Base-by-base conservation (phyloP, 2,329 filamentous ascomycete genomes). In the Fusarium duplospermum region DNA sequence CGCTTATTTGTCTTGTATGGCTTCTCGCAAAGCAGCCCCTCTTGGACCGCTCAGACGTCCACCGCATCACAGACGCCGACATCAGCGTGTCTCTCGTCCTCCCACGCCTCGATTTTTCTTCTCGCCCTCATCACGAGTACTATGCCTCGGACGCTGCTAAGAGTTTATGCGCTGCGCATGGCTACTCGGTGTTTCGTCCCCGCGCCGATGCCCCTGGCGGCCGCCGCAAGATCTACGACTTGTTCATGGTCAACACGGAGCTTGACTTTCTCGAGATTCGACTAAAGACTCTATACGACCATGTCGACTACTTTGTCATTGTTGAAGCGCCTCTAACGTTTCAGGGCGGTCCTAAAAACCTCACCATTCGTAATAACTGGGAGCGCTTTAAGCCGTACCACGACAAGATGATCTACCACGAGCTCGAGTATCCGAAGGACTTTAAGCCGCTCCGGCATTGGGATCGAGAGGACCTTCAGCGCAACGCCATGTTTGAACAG, bases 261-360 rank as follows among this genome's bases (percentile, higher is more conserved):
- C 84, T 92, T 14, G 90, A 92, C 81, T 91, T 89, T 86, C 84
- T 93, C 47, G 90, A 93, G 79, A 88, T 93, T 57, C 88, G 90
- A 13, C 83, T 93, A 4, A 85, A 89, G 75, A 88, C 88, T 4
- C 85, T 91, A 18, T 87, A 88, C 66, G 80, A 87, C 42, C 82
- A 87, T 47, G 89, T 92, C 68, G 90, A 93, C 81, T 91, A 91
- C 81, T 93, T 91, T 74, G 84, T 93, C 76, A 86, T 93, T 36
- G 86, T 92, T 60, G 91, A 93, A 81, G 86, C 88, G 1, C 79
- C 82, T 20, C 86, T 83, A 59, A 91, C 90, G 1, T 92, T 92
- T 73, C 90, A 90, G 18, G 87, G 87, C 38, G 82, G 81, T 1
- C 80, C 84, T 10, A 92, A 92, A 81, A 85, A 88, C 2, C 82